Conservation (phyloP, 164 flowering plant species). For the Liquidambar formosana region DNA sequence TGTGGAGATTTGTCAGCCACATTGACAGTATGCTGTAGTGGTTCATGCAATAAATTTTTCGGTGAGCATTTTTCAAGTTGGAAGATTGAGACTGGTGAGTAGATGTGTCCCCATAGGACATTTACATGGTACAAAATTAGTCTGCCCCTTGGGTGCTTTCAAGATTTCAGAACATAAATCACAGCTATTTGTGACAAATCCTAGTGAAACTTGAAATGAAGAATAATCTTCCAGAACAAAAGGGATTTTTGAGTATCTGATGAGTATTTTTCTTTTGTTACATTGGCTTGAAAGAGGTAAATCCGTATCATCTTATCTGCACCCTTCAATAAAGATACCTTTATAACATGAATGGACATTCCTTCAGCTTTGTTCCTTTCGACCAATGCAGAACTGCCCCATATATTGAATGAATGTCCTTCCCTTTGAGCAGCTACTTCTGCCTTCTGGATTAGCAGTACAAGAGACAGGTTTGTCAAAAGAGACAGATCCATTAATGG, state of each 20-base stretch:
- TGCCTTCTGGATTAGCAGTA: background rate
- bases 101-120: background rate
- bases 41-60: slow-evolving; percentile 3
- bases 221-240: too few species aligned
- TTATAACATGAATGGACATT: background rate
- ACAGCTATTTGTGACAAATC: too few species aligned
- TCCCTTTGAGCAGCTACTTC: background rate
- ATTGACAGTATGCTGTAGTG: background rate
- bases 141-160: too few species aligned
- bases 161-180: too few species aligned
- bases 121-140: background rate
- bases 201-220: too few species aligned
- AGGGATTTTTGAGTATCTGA: too few species aligned
- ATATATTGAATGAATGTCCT: background rate
- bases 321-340: too few species aligned
- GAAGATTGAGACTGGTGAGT: background rate
- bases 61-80: background rate
- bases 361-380: background rate
- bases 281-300: too few species aligned
- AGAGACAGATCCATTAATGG: too few species aligned
- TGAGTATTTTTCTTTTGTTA: too few species aligned
- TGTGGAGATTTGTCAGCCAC: background rate
- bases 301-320: too few species aligned
- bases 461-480: too few species aligned
- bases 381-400: background rate